Conservation (phyloP, 805 yeast species). For the Suhomyces xylopsoci region DNA sequence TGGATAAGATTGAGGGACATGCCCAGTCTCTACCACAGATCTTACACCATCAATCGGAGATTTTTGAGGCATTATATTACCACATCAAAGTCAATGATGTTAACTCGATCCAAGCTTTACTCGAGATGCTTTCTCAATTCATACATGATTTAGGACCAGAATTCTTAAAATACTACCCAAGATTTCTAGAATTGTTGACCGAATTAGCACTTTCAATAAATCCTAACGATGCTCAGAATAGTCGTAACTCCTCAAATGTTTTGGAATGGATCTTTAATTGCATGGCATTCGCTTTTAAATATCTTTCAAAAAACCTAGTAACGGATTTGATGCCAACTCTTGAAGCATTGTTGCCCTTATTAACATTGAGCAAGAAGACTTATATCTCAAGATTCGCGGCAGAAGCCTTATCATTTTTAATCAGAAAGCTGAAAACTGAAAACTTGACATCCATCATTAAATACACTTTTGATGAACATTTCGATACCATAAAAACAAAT, state of each 20-base stretch:
- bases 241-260: constrained; percentile 53
- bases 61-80: constrained; percentile 48
- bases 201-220: constrained; percentile 38
- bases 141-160: constrained; percentile 92
- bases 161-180: constrained; percentile 66
- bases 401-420: constrained; percentile 81
- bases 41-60: constrained; percentile 61
- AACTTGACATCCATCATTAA: constrained; percentile 47
- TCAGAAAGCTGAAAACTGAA: constrained; percentile 60
- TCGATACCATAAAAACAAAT: constrained; percentile 30
- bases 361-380: constrained; percentile 55
- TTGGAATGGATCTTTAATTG: constrained; percentile 84
- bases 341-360: constrained; percentile 56
- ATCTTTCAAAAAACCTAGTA: constrained; percentile 63
- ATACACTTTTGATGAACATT: constrained; percentile 36
- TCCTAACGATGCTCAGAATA: constrained; percentile 50
- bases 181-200: constrained; percentile 50
- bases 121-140: constrained; percentile 77
- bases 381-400: constrained; percentile 80
- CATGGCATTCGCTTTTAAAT: constrained; percentile 86
- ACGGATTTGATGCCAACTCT: constrained; percentile 70
- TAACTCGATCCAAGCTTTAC: constrained; percentile 71
- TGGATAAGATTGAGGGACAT: constrained; percentile 49
- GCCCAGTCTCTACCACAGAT: constrained; percentile 78
- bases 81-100: constrained; percentile 58